phyloP scores from a whole-genome alignment of 2,329 filamentous ascomycete genomes.

The Cytospora mali region DNA sequence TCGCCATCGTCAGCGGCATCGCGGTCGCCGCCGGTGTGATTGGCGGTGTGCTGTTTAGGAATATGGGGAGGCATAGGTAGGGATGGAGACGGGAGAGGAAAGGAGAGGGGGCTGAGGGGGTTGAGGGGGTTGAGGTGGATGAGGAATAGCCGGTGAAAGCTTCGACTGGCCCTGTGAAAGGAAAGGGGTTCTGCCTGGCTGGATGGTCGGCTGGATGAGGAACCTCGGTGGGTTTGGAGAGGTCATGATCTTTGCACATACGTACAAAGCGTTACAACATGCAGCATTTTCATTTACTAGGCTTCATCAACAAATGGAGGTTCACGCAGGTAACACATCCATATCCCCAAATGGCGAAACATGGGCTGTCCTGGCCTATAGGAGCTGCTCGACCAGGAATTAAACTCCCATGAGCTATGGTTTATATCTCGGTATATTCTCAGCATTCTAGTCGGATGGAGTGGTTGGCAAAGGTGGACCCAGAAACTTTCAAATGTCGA shows the following conservation, averaged over 20 bases:
- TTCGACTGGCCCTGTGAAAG: background rate
- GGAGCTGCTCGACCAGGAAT: background rate
- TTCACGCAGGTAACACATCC: too few species aligned
- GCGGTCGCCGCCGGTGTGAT: slow-evolving; percentile 93
- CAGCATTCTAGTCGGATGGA: background rate
- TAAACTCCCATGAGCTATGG: background rate
- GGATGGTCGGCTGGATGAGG: background rate
- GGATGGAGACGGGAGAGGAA: too few species aligned
- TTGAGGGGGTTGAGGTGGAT: background rate
- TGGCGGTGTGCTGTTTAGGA: slow-evolving; percentile 82
- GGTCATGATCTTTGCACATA: background rate
- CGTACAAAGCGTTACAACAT: background rate
- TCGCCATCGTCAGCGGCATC: slow-evolving; percentile 91
- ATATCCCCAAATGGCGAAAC: too few species aligned
- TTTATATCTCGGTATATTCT: background rate
- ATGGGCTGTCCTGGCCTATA: too few species aligned
- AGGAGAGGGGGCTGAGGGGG: background rate
- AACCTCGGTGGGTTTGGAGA: background rate
- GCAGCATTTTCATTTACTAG: background rate
- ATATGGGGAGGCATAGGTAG: slow-evolving; percentile 64
- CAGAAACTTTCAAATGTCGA: background rate
- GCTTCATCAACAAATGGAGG: too few species aligned
- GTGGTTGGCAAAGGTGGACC: background rate
- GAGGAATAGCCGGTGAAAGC: background rate
- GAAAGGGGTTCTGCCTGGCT: background rate